phyloP scores from a whole-genome alignment of 768 basidiomycete genomes.

The Scleroderma bovista region DNA sequence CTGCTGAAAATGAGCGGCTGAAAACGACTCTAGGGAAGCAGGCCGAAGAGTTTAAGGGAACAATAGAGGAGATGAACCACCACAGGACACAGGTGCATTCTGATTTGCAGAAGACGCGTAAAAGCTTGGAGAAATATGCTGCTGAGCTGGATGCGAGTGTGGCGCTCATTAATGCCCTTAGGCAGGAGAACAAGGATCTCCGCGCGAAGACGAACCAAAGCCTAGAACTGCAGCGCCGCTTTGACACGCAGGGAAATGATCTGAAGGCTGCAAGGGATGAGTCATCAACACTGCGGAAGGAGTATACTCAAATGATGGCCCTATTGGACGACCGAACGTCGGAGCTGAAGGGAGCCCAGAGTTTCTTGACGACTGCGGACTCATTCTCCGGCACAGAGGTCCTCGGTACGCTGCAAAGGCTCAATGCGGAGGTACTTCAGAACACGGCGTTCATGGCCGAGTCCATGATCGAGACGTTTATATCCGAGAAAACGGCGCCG shows the following conservation, averaged over 20 bases:
- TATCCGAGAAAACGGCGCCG: slow-evolving; percentile 13
- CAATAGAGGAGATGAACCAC: slow-evolving; percentile 23
- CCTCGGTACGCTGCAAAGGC: slow-evolving; percentile 34
- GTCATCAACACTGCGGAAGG: slow-evolving; percentile 22
- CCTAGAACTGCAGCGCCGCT: slow-evolving; percentile 12
- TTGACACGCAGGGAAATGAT: slow-evolving; percentile 17
- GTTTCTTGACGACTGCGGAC: slow-evolving; percentile 41
- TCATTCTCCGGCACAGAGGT: slow-evolving; percentile 41
- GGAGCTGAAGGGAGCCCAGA: slow-evolving; percentile 42
- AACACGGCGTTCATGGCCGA: slow-evolving; percentile 45
- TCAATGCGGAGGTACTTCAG: slow-evolving; percentile 47
- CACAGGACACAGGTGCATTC: slow-evolving; percentile 15
- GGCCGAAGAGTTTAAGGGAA: slow-evolving; percentile 8
- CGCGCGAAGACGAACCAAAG: not conserved
- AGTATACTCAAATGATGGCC: slow-evolving; percentile 21
- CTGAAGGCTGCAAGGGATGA: slow-evolving; percentile 20
- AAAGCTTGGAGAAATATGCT: slow-evolving; percentile 13
- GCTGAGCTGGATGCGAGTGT: slow-evolving; percentile 14
- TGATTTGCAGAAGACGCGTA: slow-evolving; percentile 18
- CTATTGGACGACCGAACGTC: slow-evolving; percentile 37
- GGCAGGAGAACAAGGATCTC: slow-evolving; percentile 4
- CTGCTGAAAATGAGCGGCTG: slow-evolving; percentile 19
- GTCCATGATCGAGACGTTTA: slow-evolving; percentile 39
- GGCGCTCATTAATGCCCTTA: slow-evolving; percentile 15
- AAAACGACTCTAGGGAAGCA: slow-evolving; percentile 11